These are phyloP conservation scores for Citrus mangshanensis DNA, from an alignment of 345 rosid species.

Conservation along the genomic window DNA sequence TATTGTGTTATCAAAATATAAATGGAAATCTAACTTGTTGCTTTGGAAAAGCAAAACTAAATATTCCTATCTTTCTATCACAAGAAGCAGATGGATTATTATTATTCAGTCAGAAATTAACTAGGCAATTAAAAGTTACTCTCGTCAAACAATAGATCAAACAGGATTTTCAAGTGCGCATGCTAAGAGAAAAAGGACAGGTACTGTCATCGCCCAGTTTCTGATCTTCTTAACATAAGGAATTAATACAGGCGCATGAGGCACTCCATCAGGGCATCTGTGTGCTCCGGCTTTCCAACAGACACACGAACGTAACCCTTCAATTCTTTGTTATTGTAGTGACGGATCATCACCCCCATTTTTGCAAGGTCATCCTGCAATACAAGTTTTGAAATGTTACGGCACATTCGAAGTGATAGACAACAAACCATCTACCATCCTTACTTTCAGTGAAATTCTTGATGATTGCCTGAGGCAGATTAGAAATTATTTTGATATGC, in stretches of 20 bases:
- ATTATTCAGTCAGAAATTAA: background rate
- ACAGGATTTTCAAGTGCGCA: background rate
- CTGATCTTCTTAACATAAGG: background rate
- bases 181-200: background rate
- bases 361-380: constrained; percentile 80
- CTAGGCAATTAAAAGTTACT: background rate
- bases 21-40: background rate
- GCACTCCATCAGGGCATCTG: constrained; percentile 60
- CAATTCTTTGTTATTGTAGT: constrained; percentile 76
- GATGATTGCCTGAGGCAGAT: background rate
- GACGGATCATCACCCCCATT: constrained; percentile 94
- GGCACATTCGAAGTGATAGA: background rate
- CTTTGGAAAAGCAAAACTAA: background rate
- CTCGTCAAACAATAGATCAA: background rate
- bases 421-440: background rate
- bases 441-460: background rate
- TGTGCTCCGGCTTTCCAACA: constrained; percentile 87
- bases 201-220: background rate
- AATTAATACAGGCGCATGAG: constrained; percentile 46
- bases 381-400: background rate
- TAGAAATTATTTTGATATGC: background rate
- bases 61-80: background rate
- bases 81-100: background rate
- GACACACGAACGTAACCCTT: constrained; percentile 73
- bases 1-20: background rate